Evolutionary conservation across 129 eudicot species (phyloP), one percentile per base, ranked within the genome.

Genomic region (Chrysanthemum lavandulifolium): DNA sequence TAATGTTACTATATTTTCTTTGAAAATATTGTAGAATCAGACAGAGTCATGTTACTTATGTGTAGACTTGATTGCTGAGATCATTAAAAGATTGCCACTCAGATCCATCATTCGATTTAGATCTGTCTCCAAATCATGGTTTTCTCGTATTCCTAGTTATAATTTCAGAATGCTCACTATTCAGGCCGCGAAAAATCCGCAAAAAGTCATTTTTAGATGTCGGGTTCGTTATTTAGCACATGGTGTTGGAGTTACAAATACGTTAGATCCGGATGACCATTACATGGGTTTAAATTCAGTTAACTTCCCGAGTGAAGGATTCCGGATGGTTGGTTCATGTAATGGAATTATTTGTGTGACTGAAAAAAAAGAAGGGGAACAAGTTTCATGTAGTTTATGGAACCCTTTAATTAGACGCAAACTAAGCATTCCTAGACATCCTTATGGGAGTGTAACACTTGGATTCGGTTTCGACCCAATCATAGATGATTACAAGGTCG

Each of bases 391-490:
- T 13, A 61, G 3, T 27, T 31, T 61, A 31, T 61, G 67, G 67
- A 61, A 61, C 47, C 67, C 67, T 61, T 61, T 36, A 31, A 29
- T 29, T 23, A 15, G 66, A 15, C 67, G 67, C 48, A 61, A 31
- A 61, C 67, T 61, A 5, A 61, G 47, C 3, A 45, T 61, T 61
- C 67, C 67, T 27, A 13, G 33, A 0, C 67, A 61, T 61, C 48
- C 14, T 27, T 61, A 6, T 13, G 67, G 48, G n/a, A 5, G 2
- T 16, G 31, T n/a, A 31, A 10, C 10, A 31, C 0, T 29, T 10
- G 67, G 67, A 45, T 61, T 61, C 33, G 67, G 67, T 29, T 61
- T 27, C n/a, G 49, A 61, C 67, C 45, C 67, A 27, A 61, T 13
- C 16, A 61, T 13, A 13, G 10, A 61, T 31, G 67, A 61, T 31